Evolutionary conservation across 169 alveolate species (phyloP).

Genomic region (Eimeria brunetti): DNA sequence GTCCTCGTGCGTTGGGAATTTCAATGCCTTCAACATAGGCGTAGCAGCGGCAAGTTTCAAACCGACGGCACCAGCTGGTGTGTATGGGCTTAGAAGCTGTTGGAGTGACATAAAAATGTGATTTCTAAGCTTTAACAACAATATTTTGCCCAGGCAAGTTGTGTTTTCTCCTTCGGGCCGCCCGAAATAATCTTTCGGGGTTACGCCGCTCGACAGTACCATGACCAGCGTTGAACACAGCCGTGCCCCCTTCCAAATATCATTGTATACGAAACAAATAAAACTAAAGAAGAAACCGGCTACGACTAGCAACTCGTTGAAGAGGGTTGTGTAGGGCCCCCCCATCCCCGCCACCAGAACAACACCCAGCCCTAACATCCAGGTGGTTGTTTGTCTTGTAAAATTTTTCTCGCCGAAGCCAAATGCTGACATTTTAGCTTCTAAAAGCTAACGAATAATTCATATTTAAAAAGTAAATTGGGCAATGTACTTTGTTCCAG

Average conservation of each 20-base stretch:
- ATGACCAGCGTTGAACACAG: not conserved
- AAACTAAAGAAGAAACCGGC: not conserved
- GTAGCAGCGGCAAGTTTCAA: not conserved
- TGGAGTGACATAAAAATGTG: not conserved
- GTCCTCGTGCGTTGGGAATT: not conserved
- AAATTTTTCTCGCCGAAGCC: not conserved
- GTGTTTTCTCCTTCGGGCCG: not conserved
- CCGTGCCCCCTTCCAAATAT: not conserved
- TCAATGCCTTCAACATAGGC: not conserved
- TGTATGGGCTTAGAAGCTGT: not conserved
- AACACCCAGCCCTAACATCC: not conserved
- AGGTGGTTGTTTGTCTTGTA: not conserved
- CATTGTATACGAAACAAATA: not conserved
- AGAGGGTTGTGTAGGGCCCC: not conserved
- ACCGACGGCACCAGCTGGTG: not conserved
- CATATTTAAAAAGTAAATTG: not conserved
- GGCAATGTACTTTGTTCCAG: not conserved
- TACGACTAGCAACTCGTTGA: not conserved
- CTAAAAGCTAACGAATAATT: not conserved
- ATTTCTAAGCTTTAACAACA: not conserved
- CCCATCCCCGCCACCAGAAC: constrained; percentile 6
- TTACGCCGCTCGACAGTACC: not conserved
- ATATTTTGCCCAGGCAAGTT: not conserved
- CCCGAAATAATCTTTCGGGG: not conserved
- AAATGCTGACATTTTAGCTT: not conserved